These are phyloP conservation scores for Crithidia fasciculata DNA, from an alignment of 208 protist genomes.

Conservation along the genomic window DNA sequence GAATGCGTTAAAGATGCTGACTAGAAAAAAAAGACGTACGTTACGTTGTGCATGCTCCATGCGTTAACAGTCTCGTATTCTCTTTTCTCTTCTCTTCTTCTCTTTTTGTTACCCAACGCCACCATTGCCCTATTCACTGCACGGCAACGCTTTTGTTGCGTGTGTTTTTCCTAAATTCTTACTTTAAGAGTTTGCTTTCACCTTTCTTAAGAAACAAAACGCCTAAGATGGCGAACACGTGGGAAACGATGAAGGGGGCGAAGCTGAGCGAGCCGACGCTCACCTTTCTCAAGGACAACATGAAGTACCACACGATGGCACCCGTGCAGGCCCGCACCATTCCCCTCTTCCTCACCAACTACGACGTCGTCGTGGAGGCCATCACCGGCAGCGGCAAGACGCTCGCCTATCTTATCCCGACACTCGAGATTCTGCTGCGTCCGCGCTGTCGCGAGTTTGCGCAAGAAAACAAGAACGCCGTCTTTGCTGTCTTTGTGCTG, in stretches of 20 bases:
- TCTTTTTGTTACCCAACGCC: neutral
- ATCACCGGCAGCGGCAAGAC: slow-evolving; percentile 95
- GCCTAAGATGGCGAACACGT: slow-evolving; percentile 43
- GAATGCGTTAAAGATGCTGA: too few species aligned
- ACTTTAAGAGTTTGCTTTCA: neutral
- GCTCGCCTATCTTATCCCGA: slow-evolving; percentile 92
- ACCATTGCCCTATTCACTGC: too few species aligned
- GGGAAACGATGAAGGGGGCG: slow-evolving; percentile 83
- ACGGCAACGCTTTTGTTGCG: neutral
- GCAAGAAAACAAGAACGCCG: slow-evolving; percentile 62
- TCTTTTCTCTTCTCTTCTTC: neutral
- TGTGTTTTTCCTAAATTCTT: neutral
- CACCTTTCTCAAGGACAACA: slow-evolving; percentile 63
- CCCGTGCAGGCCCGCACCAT: slow-evolving; percentile 93
- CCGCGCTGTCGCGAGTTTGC: slow-evolving; percentile 56
- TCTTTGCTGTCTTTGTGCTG: slow-evolving; percentile 89
- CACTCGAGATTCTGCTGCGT: slow-evolving; percentile 86
- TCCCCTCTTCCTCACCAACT: slow-evolving; percentile 87
- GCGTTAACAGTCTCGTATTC: too few species aligned
- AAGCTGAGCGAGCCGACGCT: slow-evolving; percentile 68
- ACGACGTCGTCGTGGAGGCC: slow-evolving; percentile 94
- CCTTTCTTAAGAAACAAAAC: neutral
- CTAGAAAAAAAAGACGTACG: too few species aligned
- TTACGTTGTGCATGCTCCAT: too few species aligned
- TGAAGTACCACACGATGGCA: slow-evolving; percentile 88